Base-by-base conservation (phyloP, 2,329 filamentous ascomycete species). In the Volutella citrinella region DNA sequence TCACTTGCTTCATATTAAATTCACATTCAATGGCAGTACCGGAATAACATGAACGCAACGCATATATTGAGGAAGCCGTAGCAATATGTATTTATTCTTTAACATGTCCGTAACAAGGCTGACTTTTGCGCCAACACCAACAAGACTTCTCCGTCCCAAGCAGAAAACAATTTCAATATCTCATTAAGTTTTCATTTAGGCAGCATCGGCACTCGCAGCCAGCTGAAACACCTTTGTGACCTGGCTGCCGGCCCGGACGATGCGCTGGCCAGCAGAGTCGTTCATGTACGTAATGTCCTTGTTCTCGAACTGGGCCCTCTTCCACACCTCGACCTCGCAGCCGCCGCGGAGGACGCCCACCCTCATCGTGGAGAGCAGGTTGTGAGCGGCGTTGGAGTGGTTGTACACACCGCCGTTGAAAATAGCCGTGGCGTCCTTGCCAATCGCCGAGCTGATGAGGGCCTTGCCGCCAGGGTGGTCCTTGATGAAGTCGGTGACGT, bases 321-420 rank as follows among this genome's bases (percentile, higher is more conserved):
- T 93, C 87, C 87, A 94, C 65, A 93, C 88, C 74, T 94, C 87
- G 17, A 94, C 87, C 63, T 93, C 87, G 60, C 85, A 88, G 26
- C 87, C 87, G 46, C 87, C 87, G 32, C 86, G 84, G 45, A 94
- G 83, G 30, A 94, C 87, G 63, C 86, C 87, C 10, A 93, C 82
- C 50, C 87, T 78, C 86, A 93, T 93, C 49, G 86, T 93, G 7
- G 84, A 89, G 44, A 94, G 75, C 41, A 93, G 65, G 68, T 94
- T 94, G 74, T 94, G 87, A 20, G 87, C 87, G 36, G 86, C 87
- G 66, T 94, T 94, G 61, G 83, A 88, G 72, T 94, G 87, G 61
- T 84, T 78, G 70, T 94, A 94, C 43, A 94, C 84, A 66, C 87
- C 87, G 46, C 87, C 87, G 64, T 94, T 94, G 78, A 94, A 94